Percentiles rank a stretch among this genome's conserved stretches.
phyloP scores from a whole-genome alignment of 257 asterid species.

The Paraleonurus japonicus region DNA sequence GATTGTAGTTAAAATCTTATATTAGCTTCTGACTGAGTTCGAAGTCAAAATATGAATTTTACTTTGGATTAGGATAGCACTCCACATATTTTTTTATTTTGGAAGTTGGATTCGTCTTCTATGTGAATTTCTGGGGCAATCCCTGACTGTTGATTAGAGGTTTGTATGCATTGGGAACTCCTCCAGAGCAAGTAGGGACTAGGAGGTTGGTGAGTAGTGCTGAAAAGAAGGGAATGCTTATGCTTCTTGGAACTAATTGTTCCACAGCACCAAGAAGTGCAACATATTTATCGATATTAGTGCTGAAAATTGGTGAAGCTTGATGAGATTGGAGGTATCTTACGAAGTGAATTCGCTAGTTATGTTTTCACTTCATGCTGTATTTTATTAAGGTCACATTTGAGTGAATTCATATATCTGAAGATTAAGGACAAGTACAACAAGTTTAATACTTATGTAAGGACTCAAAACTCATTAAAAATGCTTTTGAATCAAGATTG shows the following conservation, averaged over 20 bases:
- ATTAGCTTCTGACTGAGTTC: constrained; percentile 16
- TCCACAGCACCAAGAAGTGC: not conserved
- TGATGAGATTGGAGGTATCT: constrained; percentile 6
- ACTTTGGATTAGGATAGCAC: not conserved
- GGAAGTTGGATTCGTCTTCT: not conserved
- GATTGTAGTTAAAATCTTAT: constrained; percentile 12
- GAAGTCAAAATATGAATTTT: not conserved
- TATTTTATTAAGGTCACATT: not conserved
- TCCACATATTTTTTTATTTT: not conserved
- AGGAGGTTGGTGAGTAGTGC: constrained; percentile 5
- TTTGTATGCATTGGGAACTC: not conserved
- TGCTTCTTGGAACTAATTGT: constrained; percentile 1
- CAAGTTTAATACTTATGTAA: not conserved
- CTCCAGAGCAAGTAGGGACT: constrained; percentile 1
- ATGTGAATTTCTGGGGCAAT: not conserved
- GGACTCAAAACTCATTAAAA: not conserved
- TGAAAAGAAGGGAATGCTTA: constrained; percentile 6
- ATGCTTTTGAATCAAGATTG: too few species aligned
- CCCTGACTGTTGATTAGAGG: not conserved
- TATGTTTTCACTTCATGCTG: not conserved
- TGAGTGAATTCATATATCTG: not conserved
- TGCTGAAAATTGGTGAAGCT: not conserved
- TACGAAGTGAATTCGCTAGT: not conserved
- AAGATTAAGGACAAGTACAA: not conserved
- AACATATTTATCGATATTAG: not conserved